Base-by-base conservation (phyloP, 495 filamentous ascomycete species). In the Penicillium cataractarum region DNA sequence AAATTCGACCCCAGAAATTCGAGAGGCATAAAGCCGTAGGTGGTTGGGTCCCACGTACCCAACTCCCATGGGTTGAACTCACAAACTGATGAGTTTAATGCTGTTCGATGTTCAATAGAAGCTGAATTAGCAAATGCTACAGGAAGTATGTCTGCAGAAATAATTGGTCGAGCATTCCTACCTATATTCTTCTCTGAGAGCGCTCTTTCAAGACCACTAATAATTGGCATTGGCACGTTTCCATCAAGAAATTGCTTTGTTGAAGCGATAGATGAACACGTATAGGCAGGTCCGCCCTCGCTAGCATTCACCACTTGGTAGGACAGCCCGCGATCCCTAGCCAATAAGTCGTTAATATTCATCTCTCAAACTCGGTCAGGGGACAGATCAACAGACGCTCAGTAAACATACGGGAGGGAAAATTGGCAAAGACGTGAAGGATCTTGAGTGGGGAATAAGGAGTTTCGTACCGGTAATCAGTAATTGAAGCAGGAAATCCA, bases 21-120 rank as follows among this genome's bases (percentile, higher is more conserved):
- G 51, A 88, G 74, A 0, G 92, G 91, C 1, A 81, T 89, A 64
- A 95, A 97, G n/a, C 86, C 92, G 69, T 78, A 93, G 3, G 91
- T 77, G 0, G 87, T 91, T 1, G 92, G 91, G 72, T 97, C 93
- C 63, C 83, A 92, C 15, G 87, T 87, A 39, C 93, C 93, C 54
- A 95, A 83, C 67, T 97, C 93, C 70, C 82, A 94, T 1, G 93
- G 91, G 71, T 88, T 93, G 82, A 96, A 92, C 68, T 94, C 92
- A 62, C 82, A 90, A 48, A 95, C 85, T 6, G 93, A 96, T 6
- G 91, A 82, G 68, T 95, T 96, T 33, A 83, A 71, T 3, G 88
- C 81, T 32, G 80, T 78, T 22, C 93, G 86, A 24, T 83, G 86
- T 71, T 95, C 7, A 31, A 31, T 31, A 31, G 7, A 4, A 31